Percentiles rank a stretch among this genome's conserved stretches.
These are phyloP conservation scores for Beauveria sp. DNA, from an alignment of 2,329 filamentous ascomycete genomes.

Conservation along the genomic window DNA sequence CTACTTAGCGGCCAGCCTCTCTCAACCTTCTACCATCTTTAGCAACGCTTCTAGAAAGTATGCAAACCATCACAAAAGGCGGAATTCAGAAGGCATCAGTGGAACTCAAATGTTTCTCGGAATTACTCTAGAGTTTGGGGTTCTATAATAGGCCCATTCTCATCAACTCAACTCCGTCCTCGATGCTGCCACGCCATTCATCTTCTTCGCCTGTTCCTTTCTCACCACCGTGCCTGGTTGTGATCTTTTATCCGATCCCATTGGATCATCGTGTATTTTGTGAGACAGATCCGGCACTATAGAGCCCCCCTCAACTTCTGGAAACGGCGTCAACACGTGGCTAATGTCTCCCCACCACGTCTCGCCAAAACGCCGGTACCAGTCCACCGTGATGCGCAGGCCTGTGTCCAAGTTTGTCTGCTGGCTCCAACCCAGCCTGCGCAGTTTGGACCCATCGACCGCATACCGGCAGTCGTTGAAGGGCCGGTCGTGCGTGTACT, in stretches of 20 bases:
- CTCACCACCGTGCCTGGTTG: neutral
- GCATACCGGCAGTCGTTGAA: slow-evolving; percentile 72
- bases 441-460: slow-evolving; percentile 61
- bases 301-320: slow-evolving; percentile 48
- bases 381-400: slow-evolving; percentile 56
- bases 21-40: no score
- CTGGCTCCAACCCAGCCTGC: slow-evolving; percentile 61
- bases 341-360: slow-evolving; percentile 67
- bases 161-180: neutral
- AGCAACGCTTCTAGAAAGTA: no score
- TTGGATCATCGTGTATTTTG: slow-evolving; percentile 26
- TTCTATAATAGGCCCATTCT: neutral
- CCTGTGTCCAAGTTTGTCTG: slow-evolving; percentile 58
- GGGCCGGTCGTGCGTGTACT: slow-evolving; percentile 69
- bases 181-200: neutral
- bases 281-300: slow-evolving; percentile 43
- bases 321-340: slow-evolving; percentile 61
- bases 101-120: no score
- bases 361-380: slow-evolving; percentile 61
- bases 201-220: neutral
- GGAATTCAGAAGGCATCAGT: no score
- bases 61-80: no score
- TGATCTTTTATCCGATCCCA: slow-evolving; percentile 6
- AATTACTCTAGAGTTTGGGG: no score
- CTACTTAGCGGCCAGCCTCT: no score